Conservation (phyloP, 768 basidiomycete genomes). For the Rhodocollybia butyracea region DNA sequence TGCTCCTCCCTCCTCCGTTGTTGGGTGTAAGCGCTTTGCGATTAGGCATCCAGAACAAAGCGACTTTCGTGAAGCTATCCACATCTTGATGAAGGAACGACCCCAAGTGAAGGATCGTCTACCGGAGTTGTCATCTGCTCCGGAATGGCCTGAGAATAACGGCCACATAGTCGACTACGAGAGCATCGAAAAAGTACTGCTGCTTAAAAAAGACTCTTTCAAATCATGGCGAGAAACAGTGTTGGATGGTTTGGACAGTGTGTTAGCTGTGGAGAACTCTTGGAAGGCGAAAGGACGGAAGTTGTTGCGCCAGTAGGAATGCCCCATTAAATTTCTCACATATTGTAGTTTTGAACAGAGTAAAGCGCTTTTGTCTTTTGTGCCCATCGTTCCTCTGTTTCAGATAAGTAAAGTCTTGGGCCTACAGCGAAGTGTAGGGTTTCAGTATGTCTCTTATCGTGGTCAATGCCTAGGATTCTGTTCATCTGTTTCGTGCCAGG, state of each 20-base stretch:
- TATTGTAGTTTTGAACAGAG: too few species aligned
- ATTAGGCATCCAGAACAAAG: conserved; percentile 3
- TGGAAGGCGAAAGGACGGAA: conserved; percentile 14
- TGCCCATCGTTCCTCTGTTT: too few species aligned
- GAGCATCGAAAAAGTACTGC: conserved; percentile 5
- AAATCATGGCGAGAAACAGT: conserved; percentile 16
- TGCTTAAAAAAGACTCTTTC: conserved; percentile 4
- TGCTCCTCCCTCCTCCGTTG: conserved; percentile 5
- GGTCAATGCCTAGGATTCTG: too few species aligned
- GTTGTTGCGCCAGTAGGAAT: conserved; percentile 10
- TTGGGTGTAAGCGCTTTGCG: conserved; percentile 9
- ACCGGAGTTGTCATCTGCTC: conserved; percentile 7
- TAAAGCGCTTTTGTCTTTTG: too few species aligned
- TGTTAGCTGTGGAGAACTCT: conserved; percentile 11
- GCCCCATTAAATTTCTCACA: conserved; percentile 10
- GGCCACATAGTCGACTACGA: not conserved
- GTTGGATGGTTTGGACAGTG: conserved; percentile 12
- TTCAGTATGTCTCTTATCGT: too few species aligned
- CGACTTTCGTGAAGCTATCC: conserved; percentile 12
- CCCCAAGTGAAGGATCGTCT: conserved; percentile 13
- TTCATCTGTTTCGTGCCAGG: too few species aligned
- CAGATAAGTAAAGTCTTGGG: too few species aligned
- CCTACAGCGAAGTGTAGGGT: too few species aligned
- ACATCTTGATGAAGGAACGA: conserved; percentile 10
- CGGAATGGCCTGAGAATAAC: not conserved